These are phyloP conservation scores for Fusarium sp. DNA, from an alignment of 2,329 filamentous ascomycete species.

Conservation along the genomic window DNA sequence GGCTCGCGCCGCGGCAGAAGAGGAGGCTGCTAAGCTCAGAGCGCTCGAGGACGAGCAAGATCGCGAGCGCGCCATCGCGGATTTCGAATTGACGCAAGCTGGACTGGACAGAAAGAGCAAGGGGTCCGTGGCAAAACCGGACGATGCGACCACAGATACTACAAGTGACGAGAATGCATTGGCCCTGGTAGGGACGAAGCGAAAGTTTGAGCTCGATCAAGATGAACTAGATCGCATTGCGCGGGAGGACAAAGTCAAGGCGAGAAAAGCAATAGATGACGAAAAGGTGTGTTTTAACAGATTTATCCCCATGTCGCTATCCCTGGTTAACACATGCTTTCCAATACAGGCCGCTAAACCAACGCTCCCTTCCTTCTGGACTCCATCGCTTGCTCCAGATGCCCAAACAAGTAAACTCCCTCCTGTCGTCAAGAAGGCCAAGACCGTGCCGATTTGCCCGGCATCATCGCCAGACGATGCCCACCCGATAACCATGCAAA, in stretches of 20 bases:
- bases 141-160: not conserved
- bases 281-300: constrained; percentile 68
- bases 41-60: constrained; percentile 75
- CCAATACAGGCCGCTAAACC: constrained; percentile 67
- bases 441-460: constrained; percentile 79
- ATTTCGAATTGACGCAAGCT: constrained; percentile 88
- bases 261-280: constrained; percentile 75
- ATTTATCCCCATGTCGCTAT: not conserved
- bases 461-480: constrained; percentile 73
- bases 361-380: constrained; percentile 89
- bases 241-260: constrained; percentile 74
- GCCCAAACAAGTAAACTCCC: constrained; percentile 60
- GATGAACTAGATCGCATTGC: constrained; percentile 79
- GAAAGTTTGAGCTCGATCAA: constrained; percentile 80
- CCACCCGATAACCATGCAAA: constrained; percentile 82
- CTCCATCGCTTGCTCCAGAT: constrained; percentile 81
- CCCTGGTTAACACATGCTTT: constrained; percentile 15
- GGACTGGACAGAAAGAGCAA: constrained; percentile 62
- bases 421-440: constrained; percentile 68
- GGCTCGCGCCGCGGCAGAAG: constrained; percentile 68
- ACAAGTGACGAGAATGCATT: constrained; percentile 7
- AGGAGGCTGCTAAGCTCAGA: constrained; percentile 70
- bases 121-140: constrained; percentile 53
- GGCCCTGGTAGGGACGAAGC: constrained; percentile 59
- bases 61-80: constrained; percentile 74